Conservation (phyloP, 2,329 filamentous ascomycete genomes). For the Fusarium sp. region DNA sequence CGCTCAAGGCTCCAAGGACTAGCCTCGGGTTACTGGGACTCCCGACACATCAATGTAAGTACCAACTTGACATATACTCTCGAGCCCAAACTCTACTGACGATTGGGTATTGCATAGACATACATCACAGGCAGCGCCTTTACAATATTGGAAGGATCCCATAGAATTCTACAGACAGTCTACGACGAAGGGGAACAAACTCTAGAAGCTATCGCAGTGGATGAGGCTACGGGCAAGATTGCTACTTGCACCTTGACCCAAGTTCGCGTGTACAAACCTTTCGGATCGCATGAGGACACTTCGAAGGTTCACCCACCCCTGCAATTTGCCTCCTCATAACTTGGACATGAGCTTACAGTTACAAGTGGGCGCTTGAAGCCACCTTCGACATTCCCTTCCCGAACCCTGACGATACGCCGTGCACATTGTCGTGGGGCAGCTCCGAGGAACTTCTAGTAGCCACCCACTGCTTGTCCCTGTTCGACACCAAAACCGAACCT, state of each 20-base stretch:
- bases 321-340: background rate
- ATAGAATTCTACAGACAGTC: conserved; percentile 86
- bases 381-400: conserved; percentile 61
- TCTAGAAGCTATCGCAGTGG: conserved; percentile 82
- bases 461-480: conserved; percentile 77
- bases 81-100: conserved; percentile 20
- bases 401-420: conserved; percentile 52
- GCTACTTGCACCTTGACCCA: conserved; percentile 75
- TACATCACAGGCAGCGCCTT: conserved; percentile 93
- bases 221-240: conserved; percentile 87
- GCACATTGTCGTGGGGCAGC: conserved; percentile 83
- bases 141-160: conserved; percentile 80
- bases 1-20: conserved; percentile 82
- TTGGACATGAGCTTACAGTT: conserved; percentile 38
- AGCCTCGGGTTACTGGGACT: conserved; percentile 78
- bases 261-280: conserved; percentile 83
- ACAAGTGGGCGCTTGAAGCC: conserved; percentile 73
- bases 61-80: background rate
- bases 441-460: conserved; percentile 87
- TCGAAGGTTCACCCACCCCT: conserved; percentile 71
- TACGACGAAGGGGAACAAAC: conserved; percentile 81
- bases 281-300: conserved; percentile 75
- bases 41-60: conserved; percentile 77
- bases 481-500: conserved; percentile 62
- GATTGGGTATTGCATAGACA: conserved; percentile 62